Conservation (phyloP, 2,329 filamentous ascomycete genomes). For the Sporothrix protearum region DNA sequence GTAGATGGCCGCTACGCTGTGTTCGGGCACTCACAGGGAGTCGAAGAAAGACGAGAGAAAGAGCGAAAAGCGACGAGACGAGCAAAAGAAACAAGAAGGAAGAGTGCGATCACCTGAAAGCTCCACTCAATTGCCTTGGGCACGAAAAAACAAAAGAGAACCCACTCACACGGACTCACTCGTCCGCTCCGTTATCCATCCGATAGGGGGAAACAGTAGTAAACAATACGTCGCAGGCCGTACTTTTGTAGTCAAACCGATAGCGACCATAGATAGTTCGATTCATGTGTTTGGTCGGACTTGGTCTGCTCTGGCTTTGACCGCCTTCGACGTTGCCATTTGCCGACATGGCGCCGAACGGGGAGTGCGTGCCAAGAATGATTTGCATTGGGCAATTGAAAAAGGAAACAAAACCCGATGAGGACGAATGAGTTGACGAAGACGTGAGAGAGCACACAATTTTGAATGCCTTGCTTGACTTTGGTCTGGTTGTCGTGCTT, state of each 20-base stretch:
- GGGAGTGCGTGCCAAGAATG: background rate
- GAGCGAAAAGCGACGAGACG: conserved; percentile 25
- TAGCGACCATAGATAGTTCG: background rate
- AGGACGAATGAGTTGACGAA: background rate
- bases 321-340: background rate
- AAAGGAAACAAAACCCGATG: background rate
- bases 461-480: background rate
- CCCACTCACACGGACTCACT: background rate
- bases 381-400: background rate
- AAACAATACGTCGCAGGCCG: too few species aligned
- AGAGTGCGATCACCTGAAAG: background rate
- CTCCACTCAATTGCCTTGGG: background rate
- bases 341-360: conserved; percentile 13
- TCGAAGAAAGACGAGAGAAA: conserved; percentile 1
- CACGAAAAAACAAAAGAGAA: background rate
- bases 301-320: background rate
- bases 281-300: background rate
- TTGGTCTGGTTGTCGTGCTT: background rate
- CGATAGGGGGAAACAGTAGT: background rate
- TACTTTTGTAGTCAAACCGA: background rate
- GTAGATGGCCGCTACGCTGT: conserved; percentile 16
- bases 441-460: background rate
- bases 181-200: conserved; percentile 9
- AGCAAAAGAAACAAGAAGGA: background rate
- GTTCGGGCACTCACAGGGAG: background rate